phyloP scores from a whole-genome alignment of 2,329 filamentous ascomycete genomes.

The Nannizziopsis arthrosporioides region DNA sequence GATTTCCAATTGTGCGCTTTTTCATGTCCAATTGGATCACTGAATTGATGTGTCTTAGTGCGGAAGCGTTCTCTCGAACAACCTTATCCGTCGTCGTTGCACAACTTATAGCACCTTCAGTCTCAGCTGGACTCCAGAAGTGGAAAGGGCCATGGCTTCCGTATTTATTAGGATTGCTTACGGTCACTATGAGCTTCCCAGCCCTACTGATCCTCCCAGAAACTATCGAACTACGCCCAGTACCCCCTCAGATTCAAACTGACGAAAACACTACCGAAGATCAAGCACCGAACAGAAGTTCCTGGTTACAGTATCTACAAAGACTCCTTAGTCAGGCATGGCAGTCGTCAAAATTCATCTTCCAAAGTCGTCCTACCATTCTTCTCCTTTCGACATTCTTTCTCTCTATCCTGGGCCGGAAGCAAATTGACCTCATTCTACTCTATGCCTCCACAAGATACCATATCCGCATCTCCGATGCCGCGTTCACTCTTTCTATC shows the following conservation, averaged over 20 bases:
- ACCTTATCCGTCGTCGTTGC: conserved; percentile 31
- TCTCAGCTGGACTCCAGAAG: conserved; percentile 33
- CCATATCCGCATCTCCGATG: conserved; percentile 36
- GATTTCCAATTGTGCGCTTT: background rate
- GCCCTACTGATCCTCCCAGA: conserved; percentile 29
- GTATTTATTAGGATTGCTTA: conserved; percentile 26
- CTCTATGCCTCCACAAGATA: conserved; percentile 44
- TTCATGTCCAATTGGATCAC: background rate
- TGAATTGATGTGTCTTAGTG: conserved; percentile 18
- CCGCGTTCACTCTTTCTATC: conserved; percentile 36
- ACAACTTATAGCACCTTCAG: conserved; percentile 29
- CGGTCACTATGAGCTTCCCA: conserved; percentile 25
- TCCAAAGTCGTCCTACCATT: conserved; percentile 31
- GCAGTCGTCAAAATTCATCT: conserved; percentile 16
- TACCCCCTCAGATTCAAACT: conserved; percentile 3
- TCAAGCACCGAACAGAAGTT: background rate
- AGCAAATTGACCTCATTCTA: conserved; percentile 38
- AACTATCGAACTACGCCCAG: conserved; percentile 23
- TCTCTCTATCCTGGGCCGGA: conserved; percentile 39
- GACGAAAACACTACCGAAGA: background rate
- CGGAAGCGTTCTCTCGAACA: conserved; percentile 32
- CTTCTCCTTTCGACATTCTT: conserved; percentile 38
- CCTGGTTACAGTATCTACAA: background rate
- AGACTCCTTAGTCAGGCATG: conserved; percentile 7
- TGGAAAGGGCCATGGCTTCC: conserved; percentile 31